A percentile compares a stretch with the other conserved stretches of the same genome.
phyloP scores from a whole-genome alignment of 2,329 filamentous ascomycete species.

The Cladosporium cucumerinum region DNA sequence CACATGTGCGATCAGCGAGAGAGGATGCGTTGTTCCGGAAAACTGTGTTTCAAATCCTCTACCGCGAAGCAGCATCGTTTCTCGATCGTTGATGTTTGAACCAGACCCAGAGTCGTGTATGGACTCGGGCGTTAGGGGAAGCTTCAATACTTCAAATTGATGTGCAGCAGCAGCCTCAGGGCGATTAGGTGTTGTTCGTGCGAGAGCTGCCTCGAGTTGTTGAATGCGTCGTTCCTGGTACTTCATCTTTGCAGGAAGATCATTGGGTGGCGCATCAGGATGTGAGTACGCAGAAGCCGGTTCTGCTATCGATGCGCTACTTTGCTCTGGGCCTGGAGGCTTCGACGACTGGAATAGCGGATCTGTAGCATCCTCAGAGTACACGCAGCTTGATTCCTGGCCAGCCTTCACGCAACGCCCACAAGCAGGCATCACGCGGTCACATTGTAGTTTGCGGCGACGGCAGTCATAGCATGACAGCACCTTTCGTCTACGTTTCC shows the following conservation, averaged over 20 bases:
- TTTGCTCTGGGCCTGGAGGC: constrained; percentile 15
- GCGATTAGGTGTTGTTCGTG: not conserved
- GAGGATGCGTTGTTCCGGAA: constrained; percentile 42
- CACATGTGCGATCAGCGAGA: constrained; percentile 31
- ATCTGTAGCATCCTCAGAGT: constrained; percentile 31
- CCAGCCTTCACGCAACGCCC: constrained; percentile 44
- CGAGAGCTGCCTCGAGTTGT: constrained; percentile 29
- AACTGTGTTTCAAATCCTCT: constrained; percentile 47
- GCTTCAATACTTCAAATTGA: not conserved
- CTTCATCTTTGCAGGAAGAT: constrained; percentile 27
- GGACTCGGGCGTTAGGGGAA: constrained; percentile 25
- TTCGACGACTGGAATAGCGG: not conserved
- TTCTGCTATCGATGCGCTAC: not conserved
- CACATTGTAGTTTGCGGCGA: constrained; percentile 47
- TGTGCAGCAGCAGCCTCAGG: not conserved
- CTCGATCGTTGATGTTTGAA: constrained; percentile 28
- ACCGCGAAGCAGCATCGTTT: constrained; percentile 43
- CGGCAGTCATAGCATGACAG: constrained; percentile 48
- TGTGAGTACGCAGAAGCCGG: not conserved
- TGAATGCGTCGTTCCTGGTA: constrained; percentile 29
- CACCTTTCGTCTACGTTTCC: constrained; percentile 46
- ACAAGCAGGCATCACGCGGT: constrained; percentile 44
- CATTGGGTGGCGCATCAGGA: not conserved
- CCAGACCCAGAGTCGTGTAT: constrained; percentile 15
- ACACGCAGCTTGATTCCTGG: constrained; percentile 41